Conservation (phyloP, 1,139 yeast genomes). For the Candida labiduridarum region DNA sequence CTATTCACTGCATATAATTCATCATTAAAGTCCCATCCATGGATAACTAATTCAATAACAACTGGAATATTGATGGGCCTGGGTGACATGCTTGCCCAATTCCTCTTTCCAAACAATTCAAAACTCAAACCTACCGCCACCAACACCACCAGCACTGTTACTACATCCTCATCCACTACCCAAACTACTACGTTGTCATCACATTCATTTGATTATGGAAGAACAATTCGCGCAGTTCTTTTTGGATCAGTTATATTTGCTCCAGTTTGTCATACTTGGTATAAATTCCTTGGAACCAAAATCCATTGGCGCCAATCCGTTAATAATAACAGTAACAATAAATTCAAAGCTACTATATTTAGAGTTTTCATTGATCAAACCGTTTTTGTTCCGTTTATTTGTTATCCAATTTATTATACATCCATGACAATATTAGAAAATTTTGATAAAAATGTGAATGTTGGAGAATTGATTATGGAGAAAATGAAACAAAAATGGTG, state of each 20-base stretch:
- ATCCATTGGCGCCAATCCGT: constrained; percentile 15
- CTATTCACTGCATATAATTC: not conserved
- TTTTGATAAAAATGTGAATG: constrained; percentile 19
- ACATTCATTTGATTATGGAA: constrained; percentile 16
- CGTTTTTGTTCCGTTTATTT: constrained; percentile 71
- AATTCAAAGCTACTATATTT: constrained; percentile 25
- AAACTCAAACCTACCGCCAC: not conserved
- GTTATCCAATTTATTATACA: constrained; percentile 64
- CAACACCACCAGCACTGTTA: not conserved
- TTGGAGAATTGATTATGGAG: constrained; percentile 25
- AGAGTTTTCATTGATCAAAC: constrained; percentile 73
- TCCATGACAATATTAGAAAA: constrained; percentile 66
- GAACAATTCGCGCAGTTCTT: constrained; percentile 57
- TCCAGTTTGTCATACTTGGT: constrained; percentile 46
- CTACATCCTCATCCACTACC: too few species aligned
- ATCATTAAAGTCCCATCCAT: constrained; percentile 49
- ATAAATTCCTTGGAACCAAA: constrained; percentile 25
- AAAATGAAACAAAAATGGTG: constrained; percentile 54
- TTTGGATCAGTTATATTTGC: constrained; percentile 43
- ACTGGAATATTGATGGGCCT: constrained; percentile 66
- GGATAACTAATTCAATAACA: constrained; percentile 53
- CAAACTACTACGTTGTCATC: not conserved
- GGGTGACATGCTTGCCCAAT: constrained; percentile 77
- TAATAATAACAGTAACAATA: constrained; percentile 6
- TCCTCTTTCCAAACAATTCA: constrained; percentile 46